Percentiles rank a stretch among this genome's conserved stretches.
phyloP scores from a whole-genome alignment of 2,329 filamentous ascomycete species.

The Madurella mycetomatis region DNA sequence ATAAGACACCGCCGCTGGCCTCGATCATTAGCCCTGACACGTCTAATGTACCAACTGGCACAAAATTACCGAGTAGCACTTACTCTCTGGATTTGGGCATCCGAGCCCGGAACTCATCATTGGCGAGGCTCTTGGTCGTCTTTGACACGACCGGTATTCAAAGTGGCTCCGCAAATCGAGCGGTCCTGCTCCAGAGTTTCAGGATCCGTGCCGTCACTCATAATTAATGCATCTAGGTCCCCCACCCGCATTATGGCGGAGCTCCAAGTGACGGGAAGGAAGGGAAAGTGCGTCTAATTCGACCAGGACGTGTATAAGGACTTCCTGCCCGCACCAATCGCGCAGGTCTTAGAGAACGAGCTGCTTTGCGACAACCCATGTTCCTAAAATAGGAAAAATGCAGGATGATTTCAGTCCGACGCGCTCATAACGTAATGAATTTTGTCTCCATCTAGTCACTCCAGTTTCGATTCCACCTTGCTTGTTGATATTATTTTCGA shows the following conservation, averaged over 20 bases:
- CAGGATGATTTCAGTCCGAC: not conserved
- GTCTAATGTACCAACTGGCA: no score
- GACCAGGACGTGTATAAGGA: conserved; percentile 40
- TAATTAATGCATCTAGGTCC: conserved; percentile 38
- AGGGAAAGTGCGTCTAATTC: conserved; percentile 33
- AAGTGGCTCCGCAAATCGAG: conserved; percentile 44
- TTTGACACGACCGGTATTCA: conserved; percentile 49
- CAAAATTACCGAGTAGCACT: not conserved
- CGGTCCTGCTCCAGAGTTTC: conserved; percentile 32
- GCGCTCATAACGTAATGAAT: no score
- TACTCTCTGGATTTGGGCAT: not conserved
- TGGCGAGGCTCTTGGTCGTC: conserved; percentile 31
- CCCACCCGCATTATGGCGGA: conserved; percentile 35
- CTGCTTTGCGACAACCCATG: conserved; percentile 47
- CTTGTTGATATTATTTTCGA: no score
- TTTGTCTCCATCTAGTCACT: no score
- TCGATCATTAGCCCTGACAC: no score
- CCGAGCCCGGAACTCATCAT: not conserved
- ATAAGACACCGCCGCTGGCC: no score
- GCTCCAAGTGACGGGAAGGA: conserved; percentile 20
- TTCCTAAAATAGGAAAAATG: conserved; percentile 36
- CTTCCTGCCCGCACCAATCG: conserved; percentile 36
- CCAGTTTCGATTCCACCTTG: no score
- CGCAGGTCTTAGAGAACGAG: conserved; percentile 51
- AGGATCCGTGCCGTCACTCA: conserved; percentile 45